A percentile compares a stretch with the other conserved stretches of the same genome.
These are phyloP conservation scores for Limnanthes douglasii DNA, from an alignment of 345 rosid species.

Conservation along the genomic window DNA sequence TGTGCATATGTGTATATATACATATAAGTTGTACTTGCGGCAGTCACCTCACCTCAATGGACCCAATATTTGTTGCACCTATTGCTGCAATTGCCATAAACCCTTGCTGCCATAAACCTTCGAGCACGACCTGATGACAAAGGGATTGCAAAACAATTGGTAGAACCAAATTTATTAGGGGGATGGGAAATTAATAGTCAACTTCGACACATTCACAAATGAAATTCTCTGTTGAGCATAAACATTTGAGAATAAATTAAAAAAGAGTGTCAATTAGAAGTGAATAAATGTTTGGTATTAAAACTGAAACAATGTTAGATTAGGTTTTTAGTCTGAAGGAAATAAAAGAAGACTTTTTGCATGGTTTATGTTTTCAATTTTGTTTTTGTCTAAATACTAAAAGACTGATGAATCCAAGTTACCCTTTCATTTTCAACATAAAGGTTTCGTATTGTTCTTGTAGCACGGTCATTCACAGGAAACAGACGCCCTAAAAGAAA, in stretches of 20 bases:
- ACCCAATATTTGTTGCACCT: slow-evolving; percentile 94
- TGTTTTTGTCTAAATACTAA: neutral
- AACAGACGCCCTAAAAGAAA: slow-evolving; percentile 42
- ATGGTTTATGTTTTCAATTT: no score
- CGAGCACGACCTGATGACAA: slow-evolving; percentile 69
- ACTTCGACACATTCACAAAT: neutral
- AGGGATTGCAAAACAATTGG: neutral
- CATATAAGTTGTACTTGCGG: neutral
- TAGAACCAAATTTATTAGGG: neutral
- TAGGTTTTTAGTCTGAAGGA: no score
- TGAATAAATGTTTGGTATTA: no score
- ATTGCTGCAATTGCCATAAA: slow-evolving; percentile 87
- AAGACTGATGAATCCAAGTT: slow-evolving; percentile 9
- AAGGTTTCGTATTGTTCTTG: slow-evolving; percentile 76
- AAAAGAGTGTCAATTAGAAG: no score
- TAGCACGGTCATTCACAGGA: slow-evolving; percentile 82
- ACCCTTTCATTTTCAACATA: slow-evolving; percentile 97
- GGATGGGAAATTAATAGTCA: neutral
- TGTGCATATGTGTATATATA: neutral
- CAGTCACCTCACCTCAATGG: slow-evolving; percentile 52
- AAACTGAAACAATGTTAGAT: no score
- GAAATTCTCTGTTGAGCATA: slow-evolving; percentile 4
- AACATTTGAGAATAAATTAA: slow-evolving; percentile 2
- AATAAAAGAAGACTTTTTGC: no score
- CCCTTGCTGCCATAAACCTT: slow-evolving; percentile 83